Evolutionary conservation across 2,329 filamentous ascomycete species (phyloP).

Genomic region (Cercospora canescens): DNA sequence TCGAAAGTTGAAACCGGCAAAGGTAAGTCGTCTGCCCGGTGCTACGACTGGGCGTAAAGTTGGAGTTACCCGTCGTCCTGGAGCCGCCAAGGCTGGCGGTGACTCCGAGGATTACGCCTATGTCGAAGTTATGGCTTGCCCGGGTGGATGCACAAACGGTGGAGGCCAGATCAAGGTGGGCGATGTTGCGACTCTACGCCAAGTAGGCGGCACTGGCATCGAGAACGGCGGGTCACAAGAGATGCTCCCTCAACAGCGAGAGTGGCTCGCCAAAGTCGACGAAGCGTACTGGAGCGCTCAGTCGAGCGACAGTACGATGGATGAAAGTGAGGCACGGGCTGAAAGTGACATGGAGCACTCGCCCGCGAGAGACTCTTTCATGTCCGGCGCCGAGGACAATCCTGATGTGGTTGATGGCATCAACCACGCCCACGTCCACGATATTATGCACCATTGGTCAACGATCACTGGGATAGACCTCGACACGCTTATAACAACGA

Average conservation of each 20-base stretch:
- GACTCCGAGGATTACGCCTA: constrained; percentile 71
- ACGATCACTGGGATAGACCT: constrained; percentile 67
- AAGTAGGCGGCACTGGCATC: constrained; percentile 34
- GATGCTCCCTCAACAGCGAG: constrained; percentile 73
- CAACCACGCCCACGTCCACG: constrained; percentile 64
- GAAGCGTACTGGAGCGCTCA: constrained; percentile 40
- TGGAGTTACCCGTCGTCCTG: constrained; percentile 42
- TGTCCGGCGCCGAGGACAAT: constrained; percentile 30
- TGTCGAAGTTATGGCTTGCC: constrained; percentile 98
- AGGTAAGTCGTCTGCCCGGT: constrained; percentile 76
- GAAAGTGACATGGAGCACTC: constrained; percentile 25
- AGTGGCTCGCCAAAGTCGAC: constrained; percentile 79
- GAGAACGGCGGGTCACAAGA: constrained; percentile 38
- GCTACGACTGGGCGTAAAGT: constrained; percentile 56
- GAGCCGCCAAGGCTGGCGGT: constrained; percentile 35
- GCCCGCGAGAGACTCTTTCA: constrained; percentile 25
- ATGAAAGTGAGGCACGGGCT: constrained; percentile 3
- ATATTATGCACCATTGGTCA: constrained; percentile 75
- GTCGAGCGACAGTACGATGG: constrained; percentile 21
- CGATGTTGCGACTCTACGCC: constrained; percentile 59
- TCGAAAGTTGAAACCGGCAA: constrained; percentile 80
- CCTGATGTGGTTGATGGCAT: constrained; percentile 49
- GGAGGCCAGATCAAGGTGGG: constrained; percentile 92
- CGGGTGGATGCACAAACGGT: constrained; percentile 97
- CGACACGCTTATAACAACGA: constrained; percentile 77